Percentiles rank a stretch among this genome's conserved stretches.
phyloP scores from a whole-genome alignment of 2,329 filamentous ascomycete species.

The Endoconidiophora laricicola region DNA sequence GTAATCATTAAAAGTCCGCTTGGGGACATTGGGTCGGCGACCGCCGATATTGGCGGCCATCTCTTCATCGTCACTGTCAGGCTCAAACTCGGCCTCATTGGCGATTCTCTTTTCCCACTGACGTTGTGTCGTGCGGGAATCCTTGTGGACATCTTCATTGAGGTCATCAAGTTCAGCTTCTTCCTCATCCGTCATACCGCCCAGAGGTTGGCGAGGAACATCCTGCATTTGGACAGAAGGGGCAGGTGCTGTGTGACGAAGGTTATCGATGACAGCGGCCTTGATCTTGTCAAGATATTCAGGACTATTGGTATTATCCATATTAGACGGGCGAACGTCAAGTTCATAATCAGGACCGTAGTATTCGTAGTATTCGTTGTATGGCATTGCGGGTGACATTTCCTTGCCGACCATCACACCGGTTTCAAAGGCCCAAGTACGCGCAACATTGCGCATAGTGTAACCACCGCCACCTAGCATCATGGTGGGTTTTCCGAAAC shows the following conservation, averaged over 20 bases:
- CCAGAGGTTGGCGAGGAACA: slow-evolving; percentile 43
- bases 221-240: slow-evolving; percentile 89
- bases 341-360: slow-evolving; percentile 84
- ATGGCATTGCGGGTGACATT: slow-evolving; percentile 71
- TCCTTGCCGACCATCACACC: slow-evolving; percentile 71
- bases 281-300: slow-evolving; percentile 74
- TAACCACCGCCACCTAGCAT: slow-evolving; percentile 92
- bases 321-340: slow-evolving; percentile 74
- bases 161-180: slow-evolving; percentile 49
- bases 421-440: slow-evolving; percentile 95
- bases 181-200: slow-evolving; percentile 48
- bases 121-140: slow-evolving; percentile 65
- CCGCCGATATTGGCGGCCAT: slow-evolving; percentile 57
- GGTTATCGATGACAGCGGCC: slow-evolving; percentile 65
- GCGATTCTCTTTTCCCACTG: slow-evolving; percentile 65
- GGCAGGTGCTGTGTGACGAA: slow-evolving; percentile 68
- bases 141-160: slow-evolving; percentile 75
- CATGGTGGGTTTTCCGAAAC: slow-evolving; percentile 68
- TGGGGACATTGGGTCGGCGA: slow-evolving; percentile 31
- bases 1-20: slow-evolving; percentile 36
- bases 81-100: slow-evolving; percentile 62
- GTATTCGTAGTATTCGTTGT: slow-evolving; percentile 93
- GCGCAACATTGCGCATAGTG: slow-evolving; percentile 90
- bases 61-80: slow-evolving; percentile 77
- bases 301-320: slow-evolving; percentile 77